Base-by-base conservation (phyloP, 805 yeast genomes). In the Kazachstania martiniae region DNA sequence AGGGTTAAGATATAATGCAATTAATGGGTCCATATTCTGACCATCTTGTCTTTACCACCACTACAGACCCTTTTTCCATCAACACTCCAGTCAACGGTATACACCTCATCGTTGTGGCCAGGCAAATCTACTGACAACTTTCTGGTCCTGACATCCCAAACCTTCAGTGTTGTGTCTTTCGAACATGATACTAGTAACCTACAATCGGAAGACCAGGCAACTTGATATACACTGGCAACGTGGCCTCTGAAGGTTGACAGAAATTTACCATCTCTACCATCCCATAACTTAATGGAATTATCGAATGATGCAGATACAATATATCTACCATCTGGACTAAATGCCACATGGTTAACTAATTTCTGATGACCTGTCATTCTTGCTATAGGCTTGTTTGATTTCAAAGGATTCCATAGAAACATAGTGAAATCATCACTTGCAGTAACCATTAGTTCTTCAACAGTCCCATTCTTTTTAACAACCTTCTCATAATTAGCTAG, bases 361-460 rank as follows among this genome's bases (percentile, higher is more conserved):
- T 91, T 91, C 53, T 91, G 98, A 58, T 91, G 98, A 18, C 98
- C 98, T 2, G 95, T 86, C 91, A 91, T 81, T 50, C 98, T 72
- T 35, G 86, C 77, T 5, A 91, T 56, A 1, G 98, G 98, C 53
- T 87, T 91, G 24, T 68, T 65, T 2, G 78, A 63, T 53, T 74
- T 79, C 31, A 75, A 58, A 13, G 96, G 97, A 47, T 87, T 93
- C 98, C 98, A 91, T 39, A 91, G 59, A 46, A 80, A 91, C 96
- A 91, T 91, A 17, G 98, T 91, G 60, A 89, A 89, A 60, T 91
- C 98, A 53, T 91, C 98, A 53, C 87, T 74, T 9, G 96, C 97
- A 12, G 96, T 85, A 3, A 86, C 95, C 56, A 91, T 70, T 42
- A 94, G 65, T 56, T 89, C 98, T 3, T 95, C 94, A 34, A 63